Base-by-base conservation (phyloP, 192 early-diverging fungal genomes). In the Coemansia sp. region DNA sequence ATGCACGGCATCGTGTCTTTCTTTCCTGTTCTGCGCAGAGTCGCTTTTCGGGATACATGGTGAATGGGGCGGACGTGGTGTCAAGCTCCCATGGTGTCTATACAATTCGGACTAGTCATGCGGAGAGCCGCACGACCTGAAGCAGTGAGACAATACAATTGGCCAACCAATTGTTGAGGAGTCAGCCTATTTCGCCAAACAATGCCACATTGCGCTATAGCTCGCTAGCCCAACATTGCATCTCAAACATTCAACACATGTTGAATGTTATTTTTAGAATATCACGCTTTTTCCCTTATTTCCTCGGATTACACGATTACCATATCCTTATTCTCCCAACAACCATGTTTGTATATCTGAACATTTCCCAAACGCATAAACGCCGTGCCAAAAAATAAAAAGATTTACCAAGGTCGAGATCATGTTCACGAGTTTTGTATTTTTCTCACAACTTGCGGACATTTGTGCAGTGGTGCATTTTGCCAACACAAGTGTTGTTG, bases 401-500 rank as follows among this genome's bases (percentile, higher is more conserved):
- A 22, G 50, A 24, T 52, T 43, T 43, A 43, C 41, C 29, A 32
- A 43, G 19, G 17, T 5, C 4, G 50, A 10, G 27, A 25, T 55
- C 27, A 29, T 55, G 53, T 55, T 55, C 52, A 54, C 52, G 27
- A 27, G 27, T 27, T 41, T 12, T 14, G 39, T 41, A 6, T 14
- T 41, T 9, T 41, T 41, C 10, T 41, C 27, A 29, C 14, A 51
- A 8, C 50, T 7, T 2, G 3, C 17, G 24, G 21, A 53, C 10
- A 55, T 29, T 38, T 12, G 23, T 43, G 14, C 23, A 2, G n/a
- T 24, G 17, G 5, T 60, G 59, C 59, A 60, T 60, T 60, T 35
- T 60, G 25, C 61, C 61, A 24, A 48, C 47, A 8, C 14, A 2
- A 12, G 22, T 62, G 45, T 62, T 62, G 43, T 50, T 62, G 43